phyloP scores from a whole-genome alignment of 2,329 filamentous ascomycete genomes.

The Geosmithia morbida region DNA sequence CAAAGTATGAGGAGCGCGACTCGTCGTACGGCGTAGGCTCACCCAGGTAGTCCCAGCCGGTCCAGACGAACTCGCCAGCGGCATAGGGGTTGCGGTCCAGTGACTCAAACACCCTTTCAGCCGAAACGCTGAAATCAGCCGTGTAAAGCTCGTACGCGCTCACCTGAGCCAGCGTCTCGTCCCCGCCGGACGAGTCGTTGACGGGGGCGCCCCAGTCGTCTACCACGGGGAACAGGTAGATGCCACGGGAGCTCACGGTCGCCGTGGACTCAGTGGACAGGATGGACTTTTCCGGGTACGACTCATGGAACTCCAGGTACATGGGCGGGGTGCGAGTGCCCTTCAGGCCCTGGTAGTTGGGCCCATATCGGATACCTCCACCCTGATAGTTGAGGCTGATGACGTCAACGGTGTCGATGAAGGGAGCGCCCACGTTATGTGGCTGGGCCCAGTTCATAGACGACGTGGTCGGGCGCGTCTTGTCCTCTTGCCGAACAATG shows the following conservation, averaged over 20 bases:
- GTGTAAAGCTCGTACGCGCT: conserved; percentile 37
- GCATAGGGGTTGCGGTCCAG: conserved; percentile 33
- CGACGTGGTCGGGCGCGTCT: conserved; percentile 26
- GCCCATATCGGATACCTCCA: conserved; percentile 23
- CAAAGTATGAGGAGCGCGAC: conserved; percentile 35
- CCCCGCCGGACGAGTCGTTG: conserved; percentile 6
- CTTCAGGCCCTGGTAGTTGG: conserved; percentile 9
- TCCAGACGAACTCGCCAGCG: conserved; percentile 38
- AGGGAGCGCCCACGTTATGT: conserved; percentile 10
- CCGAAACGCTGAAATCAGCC: conserved; percentile 26
- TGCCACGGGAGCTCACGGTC: conserved; percentile 31
- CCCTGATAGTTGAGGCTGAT: conserved; percentile 40
- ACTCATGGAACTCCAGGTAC: conserved; percentile 27
- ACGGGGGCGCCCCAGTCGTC: conserved; percentile 19
- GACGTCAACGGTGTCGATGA: conserved; percentile 27
- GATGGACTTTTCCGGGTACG: conserved; percentile 31
- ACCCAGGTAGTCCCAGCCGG: conserved; percentile 32
- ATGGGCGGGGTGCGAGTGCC: conserved; percentile 13
- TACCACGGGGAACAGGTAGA: conserved; percentile 36
- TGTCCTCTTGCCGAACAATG: conserved; percentile 30
- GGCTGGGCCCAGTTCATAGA: conserved; percentile 30
- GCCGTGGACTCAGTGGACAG: conserved; percentile 26
- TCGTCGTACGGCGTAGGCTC: conserved; percentile 32
- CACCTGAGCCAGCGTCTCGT: conserved; percentile 11
- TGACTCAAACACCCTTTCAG: conserved; percentile 34